Evolutionary conservation across 1,139 yeast genomes (phyloP).

Genomic region (Saccharomyces hybrid): DNA sequence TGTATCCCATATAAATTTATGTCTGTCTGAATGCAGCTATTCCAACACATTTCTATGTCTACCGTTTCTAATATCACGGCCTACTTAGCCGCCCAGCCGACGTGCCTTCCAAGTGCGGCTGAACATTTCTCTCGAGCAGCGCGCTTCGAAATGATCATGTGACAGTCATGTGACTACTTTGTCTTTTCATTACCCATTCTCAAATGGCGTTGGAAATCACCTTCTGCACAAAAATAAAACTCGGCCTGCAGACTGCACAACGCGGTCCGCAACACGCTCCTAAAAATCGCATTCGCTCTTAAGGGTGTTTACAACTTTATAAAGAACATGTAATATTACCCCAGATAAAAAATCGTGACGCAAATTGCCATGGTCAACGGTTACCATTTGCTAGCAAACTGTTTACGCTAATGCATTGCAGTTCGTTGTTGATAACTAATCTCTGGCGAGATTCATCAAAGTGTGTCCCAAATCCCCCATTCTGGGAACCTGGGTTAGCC

Average conservation of each 20-base stretch:
- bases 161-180: too few species aligned
- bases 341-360: not conserved
- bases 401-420: slow-evolving; percentile 17
- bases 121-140: not conserved
- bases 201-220: not conserved
- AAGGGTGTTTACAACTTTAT: not conserved
- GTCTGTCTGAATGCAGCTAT: not conserved
- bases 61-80: not conserved
- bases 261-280: not conserved
- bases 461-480: slow-evolving; percentile 14
- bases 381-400: not conserved
- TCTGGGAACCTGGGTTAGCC: slow-evolving; percentile 9
- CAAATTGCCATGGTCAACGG: not conserved
- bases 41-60: not conserved
- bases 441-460: slow-evolving; percentile 13
- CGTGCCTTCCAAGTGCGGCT: not conserved
- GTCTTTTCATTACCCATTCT: not conserved
- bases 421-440: slow-evolving; percentile 14
- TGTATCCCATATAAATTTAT: not conserved
- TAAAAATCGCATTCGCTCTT: not conserved
- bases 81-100: not conserved
- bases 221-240: not conserved
- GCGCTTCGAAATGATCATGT: not conserved
- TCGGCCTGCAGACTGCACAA: not conserved
- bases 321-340: not conserved